Base-by-base conservation (phyloP, 2,329 filamentous ascomycete genomes). In the Aspergillus sp. region DNA sequence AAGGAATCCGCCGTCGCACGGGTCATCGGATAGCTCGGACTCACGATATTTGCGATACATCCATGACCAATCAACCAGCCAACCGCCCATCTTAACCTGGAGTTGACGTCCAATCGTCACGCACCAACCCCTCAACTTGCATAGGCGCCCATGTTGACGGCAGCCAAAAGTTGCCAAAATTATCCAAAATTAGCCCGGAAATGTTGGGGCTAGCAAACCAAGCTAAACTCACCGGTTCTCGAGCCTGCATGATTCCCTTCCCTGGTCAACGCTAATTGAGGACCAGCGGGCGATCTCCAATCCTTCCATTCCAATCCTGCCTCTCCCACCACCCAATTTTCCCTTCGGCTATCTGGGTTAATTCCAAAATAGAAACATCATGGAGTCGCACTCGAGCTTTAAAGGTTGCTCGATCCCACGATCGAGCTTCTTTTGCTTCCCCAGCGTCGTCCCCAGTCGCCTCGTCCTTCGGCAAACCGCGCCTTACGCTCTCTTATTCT, bases 401-500 rank as follows among this genome's bases (percentile, higher is more conserved):
- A 66, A 66, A 66, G 64, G 56, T 66, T 59, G 61, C 36, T 58
- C 55, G 13, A 57, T 64, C 62, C 64, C 62, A 48, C 62, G 48
- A 52, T 52, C 56, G 51, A 54, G 36, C 42, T 45, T 54, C 36
- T 17, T 57, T 59, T 55, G 53, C 39, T 64, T 54, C 51, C 55
- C 49, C 53, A 57, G 58, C 59, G 56, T 65, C 58, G 55, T 62
- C 57, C 58, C 55, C 51, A 54, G 53, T 61, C 59, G 60, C 56
- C 55, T 61, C 59, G 48, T 64, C 56, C 57, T 59, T 64, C 56
- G 60, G 57, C 53, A 58, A 30, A 56, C 62, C 56, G 63, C 63
- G 62, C 63, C 65, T 67, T 69, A 64, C 63, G 60, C 65, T 66
- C 59, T 61, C 56, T 57, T 68, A 62, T 56, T 49, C 59, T 65